Evolutionary conservation across 345 rosid genomes (phyloP).

Genomic region (Cardamine chenopodiifolia): DNA sequence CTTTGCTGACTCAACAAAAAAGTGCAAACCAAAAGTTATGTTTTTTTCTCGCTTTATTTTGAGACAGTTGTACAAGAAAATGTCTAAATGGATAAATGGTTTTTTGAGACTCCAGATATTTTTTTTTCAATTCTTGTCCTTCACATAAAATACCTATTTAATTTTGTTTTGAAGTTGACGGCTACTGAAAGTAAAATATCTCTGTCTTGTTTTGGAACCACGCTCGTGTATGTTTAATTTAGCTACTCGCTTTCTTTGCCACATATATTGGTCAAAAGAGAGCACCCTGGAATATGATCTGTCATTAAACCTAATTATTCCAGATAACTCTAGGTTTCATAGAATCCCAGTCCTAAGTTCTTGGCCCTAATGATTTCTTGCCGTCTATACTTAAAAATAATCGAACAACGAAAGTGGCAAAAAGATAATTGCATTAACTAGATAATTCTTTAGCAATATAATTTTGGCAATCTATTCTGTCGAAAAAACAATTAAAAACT

Average conservation of each 20-base stretch:
- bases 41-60: background rate
- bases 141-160: conserved; percentile 32
- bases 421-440: background rate
- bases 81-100: conserved; percentile 23
- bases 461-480: background rate
- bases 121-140: conserved; percentile 30
- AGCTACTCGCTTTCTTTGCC: conserved; percentile 45
- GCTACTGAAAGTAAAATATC: conserved; percentile 39
- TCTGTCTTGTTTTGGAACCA: conserved; percentile 13
- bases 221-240: conserved; percentile 34
- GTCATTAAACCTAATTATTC: conserved; percentile 23
- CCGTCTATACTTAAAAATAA: background rate
- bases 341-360: background rate
- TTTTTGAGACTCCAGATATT: conserved; percentile 23
- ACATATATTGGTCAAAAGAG: conserved; percentile 38
- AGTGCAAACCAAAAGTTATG: conserved; percentile 33
- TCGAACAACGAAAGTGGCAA: background rate
- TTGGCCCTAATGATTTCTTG: background rate
- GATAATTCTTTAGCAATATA: background rate
- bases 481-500: background rate
- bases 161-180: conserved; percentile 28
- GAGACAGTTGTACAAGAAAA: conserved; percentile 27
- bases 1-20: conserved; percentile 40
- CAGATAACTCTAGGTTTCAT: background rate
- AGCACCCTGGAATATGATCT: conserved; percentile 11